These are phyloP conservation scores for Lichtheimia corymbifera DNA, from an alignment of 371 early-diverging fungal species.

Conservation along the genomic window DNA sequence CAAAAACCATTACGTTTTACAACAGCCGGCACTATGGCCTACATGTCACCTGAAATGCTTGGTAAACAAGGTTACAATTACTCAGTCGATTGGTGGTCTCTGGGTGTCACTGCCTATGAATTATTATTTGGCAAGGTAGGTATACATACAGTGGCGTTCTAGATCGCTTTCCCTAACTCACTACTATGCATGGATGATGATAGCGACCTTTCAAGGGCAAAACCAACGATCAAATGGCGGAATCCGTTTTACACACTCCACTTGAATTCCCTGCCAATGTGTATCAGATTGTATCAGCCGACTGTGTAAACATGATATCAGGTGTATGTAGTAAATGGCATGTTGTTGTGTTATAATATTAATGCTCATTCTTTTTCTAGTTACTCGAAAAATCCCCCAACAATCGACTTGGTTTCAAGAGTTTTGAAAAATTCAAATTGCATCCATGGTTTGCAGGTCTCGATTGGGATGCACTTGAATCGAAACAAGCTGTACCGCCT, in stretches of 20 bases:
- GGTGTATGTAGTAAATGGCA: slow-evolving; percentile 32
- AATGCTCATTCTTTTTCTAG: slow-evolving; percentile 41
- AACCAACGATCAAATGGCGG: slow-evolving; percentile 63
- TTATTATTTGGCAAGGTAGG: slow-evolving; percentile 65
- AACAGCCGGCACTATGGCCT: slow-evolving; percentile 79
- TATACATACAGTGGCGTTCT: not conserved
- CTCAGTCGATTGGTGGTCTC: slow-evolving; percentile 88
- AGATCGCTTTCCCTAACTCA: not conserved
- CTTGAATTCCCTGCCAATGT: slow-evolving; percentile 58
- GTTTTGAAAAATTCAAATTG: slow-evolving; percentile 48
- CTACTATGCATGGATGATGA: not conserved
- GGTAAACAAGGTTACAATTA: slow-evolving; percentile 67
- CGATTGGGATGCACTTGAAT: slow-evolving; percentile 56
- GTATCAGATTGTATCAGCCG: slow-evolving; percentile 39
- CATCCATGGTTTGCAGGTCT: slow-evolving; percentile 63
- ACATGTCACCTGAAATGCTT: slow-evolving; percentile 84
- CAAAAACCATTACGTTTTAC: slow-evolving; percentile 58
- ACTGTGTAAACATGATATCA: slow-evolving; percentile 51
- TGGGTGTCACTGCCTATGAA: slow-evolving; percentile 86
- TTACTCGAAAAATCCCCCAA: slow-evolving; percentile 51
- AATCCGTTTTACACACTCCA: slow-evolving; percentile 55
- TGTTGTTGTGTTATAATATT: not conserved
- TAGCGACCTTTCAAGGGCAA: slow-evolving; percentile 78
- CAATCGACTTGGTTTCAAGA: slow-evolving; percentile 57
- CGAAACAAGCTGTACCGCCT: slow-evolving; percentile 56